A percentile compares a stretch with the other conserved stretches of the same genome.
phyloP scores from a whole-genome alignment of 176 grass and related monocot species.

The Musa itinerans region DNA sequence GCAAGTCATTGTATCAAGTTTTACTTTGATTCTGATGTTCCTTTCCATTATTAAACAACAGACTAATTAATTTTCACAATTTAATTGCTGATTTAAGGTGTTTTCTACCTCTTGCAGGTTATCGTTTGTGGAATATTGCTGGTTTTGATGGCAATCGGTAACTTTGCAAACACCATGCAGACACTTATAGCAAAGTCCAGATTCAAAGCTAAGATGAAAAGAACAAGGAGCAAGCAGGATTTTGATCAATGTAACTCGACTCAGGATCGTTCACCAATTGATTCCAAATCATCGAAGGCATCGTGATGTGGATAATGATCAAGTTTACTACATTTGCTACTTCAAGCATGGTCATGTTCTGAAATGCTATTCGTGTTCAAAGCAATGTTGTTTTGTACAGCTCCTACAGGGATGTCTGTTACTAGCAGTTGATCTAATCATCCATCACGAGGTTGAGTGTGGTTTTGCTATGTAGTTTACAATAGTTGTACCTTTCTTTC shows the following conservation, averaged over 20 bases:
- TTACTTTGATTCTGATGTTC: constrained; percentile 1
- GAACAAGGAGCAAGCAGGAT: constrained; percentile 21
- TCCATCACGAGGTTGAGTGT: not conserved
- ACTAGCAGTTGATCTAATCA: not conserved
- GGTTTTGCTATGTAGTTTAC: not conserved
- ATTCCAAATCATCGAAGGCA: not conserved
- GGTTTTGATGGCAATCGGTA: constrained; percentile 27
- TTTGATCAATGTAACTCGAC: not conserved
- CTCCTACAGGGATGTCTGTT: no score
- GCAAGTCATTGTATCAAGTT: constrained; percentile 32
- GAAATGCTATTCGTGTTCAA: not conserved
- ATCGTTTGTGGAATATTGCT: constrained; percentile 22
- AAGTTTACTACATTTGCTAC: not conserved
- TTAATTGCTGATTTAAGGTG: not conserved
- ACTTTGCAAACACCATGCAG: constrained; percentile 24
- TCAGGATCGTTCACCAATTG: not conserved
- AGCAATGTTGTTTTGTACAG: not conserved
- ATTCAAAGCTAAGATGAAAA: constrained; percentile 25
- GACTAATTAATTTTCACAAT: not conserved
- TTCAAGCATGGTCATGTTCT: not conserved
- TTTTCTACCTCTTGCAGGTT: constrained; percentile 5
- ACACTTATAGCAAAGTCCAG: constrained; percentile 21
- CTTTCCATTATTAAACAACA: not conserved
- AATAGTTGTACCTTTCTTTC: not conserved
- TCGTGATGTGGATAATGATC: not conserved